Conservation (phyloP, 2,329 filamentous ascomycete species). For the Aureobasidium namibiae region DNA sequence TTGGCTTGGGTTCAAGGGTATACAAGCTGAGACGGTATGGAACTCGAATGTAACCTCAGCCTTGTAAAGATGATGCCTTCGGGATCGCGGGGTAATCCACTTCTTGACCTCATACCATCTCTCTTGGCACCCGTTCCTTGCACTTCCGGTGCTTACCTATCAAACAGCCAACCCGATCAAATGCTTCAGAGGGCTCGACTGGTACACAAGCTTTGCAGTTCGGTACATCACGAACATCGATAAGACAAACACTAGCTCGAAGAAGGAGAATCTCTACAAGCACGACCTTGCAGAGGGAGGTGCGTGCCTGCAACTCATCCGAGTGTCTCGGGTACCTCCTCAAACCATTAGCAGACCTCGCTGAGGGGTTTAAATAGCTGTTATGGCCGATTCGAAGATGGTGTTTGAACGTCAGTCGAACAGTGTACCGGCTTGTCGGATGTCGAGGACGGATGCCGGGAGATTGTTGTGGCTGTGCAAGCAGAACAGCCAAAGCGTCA, state of each 20-base stretch:
- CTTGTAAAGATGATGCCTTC: not conserved
- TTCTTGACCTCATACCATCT: not conserved
- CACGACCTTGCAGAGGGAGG: not conserved
- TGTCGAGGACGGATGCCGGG: not conserved
- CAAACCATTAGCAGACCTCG: not conserved
- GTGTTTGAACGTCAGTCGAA: not conserved
- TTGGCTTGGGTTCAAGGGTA: not conserved
- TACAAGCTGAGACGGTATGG: not conserved
- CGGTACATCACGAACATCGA: too few species aligned
- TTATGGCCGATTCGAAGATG: not conserved
- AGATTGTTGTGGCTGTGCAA: slow-evolving; percentile 1
- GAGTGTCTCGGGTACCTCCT: not conserved
- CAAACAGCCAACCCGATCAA: not conserved
- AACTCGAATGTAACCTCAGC: not conserved
- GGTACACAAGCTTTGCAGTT: too few species aligned
- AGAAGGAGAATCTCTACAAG: too few species aligned
- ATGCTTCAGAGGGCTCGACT: not conserved
- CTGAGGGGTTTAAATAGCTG: not conserved
- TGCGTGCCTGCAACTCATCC: not conserved
- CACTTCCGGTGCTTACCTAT: not conserved
- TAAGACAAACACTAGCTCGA: not conserved
- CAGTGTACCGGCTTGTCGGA: not conserved
- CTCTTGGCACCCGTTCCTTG: not conserved
- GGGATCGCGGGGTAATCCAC: not conserved
- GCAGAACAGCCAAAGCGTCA: not conserved